These are phyloP conservation scores for Whalleya microplaca DNA, from an alignment of 2,329 filamentous ascomycete species.

Conservation along the genomic window DNA sequence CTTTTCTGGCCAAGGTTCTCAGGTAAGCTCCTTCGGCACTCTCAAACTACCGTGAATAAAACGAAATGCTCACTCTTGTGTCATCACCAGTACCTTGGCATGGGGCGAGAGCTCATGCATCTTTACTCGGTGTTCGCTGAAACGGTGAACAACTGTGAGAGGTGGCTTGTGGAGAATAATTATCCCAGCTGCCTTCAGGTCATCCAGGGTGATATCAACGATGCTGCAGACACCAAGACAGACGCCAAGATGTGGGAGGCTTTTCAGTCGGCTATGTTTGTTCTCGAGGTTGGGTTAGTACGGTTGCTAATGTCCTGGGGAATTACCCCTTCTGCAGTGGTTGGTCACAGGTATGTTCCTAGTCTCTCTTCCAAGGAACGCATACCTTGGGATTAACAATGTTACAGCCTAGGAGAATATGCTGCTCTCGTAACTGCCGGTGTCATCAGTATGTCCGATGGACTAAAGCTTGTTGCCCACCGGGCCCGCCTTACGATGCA, in stretches of 20 bases:
- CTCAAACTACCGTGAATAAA: no score
- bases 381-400: not conserved
- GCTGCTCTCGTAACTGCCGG: conserved; percentile 13
- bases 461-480: conserved; percentile 9
- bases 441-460: conserved; percentile 6
- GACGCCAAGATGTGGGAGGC: not conserved
- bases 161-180: conserved; percentile 4
- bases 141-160: conserved; percentile 12
- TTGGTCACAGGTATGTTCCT: conserved; percentile 17
- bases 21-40: not conserved
- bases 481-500: conserved; percentile 15
- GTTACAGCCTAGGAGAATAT: conserved; percentile 15
- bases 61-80: not conserved
- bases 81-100: conserved; percentile 15
- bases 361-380: not conserved
- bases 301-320: conserved; percentile 16
- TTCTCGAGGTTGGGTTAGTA: conserved; percentile 13
- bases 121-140: conserved; percentile 14
- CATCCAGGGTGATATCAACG: not conserved
- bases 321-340: conserved; percentile 9
- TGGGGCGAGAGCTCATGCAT: conserved; percentile 19
- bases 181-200: conserved; percentile 1
- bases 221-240: not conserved
- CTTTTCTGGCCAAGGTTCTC: conserved; percentile 17
- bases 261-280: conserved; percentile 15